Percentiles rank a stretch among this genome's conserved stretches.
phyloP scores from a whole-genome alignment of 306 rosid species.

The Hylodesmum podocarpum region DNA sequence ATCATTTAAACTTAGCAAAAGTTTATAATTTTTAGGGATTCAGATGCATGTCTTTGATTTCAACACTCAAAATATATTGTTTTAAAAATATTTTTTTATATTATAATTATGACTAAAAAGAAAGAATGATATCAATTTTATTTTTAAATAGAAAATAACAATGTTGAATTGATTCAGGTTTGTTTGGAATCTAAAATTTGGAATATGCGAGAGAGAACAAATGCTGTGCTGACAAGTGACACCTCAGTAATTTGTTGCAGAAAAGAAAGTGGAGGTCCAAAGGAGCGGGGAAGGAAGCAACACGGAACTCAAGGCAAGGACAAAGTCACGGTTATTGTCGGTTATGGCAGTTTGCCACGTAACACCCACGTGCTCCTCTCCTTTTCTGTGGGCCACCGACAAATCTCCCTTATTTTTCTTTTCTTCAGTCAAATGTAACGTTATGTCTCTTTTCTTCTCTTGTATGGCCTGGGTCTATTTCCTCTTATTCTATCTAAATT shows the following conservation, averaged over 20 bases:
- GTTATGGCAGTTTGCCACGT: slow-evolving; percentile 91
- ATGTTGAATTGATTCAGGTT: no score
- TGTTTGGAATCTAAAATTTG: no score
- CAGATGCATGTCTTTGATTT: no score
- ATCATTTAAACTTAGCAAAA: no score
- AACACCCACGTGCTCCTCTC: slow-evolving; percentile 58
- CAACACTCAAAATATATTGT: no score
- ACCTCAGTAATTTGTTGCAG: not conserved
- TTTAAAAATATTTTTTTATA: no score
- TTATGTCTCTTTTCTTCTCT: not conserved
- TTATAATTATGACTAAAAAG: no score
- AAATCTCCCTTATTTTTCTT: not conserved
- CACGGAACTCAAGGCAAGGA: slow-evolving; percentile 41
- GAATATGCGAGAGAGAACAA: not conserved
- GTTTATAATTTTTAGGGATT: no score
- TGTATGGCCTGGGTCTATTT: not conserved
- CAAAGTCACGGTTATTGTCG: slow-evolving; percentile 88
- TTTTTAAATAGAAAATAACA: no score
- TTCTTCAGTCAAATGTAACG: not conserved
- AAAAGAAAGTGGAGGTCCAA: not conserved
- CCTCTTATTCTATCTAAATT: no score
- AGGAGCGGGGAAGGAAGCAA: not conserved
- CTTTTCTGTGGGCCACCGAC: slow-evolving; percentile 22
- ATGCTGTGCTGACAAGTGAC: not conserved
- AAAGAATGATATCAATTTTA: no score